Percentiles rank a stretch among this genome's conserved stretches.
These are phyloP conservation scores for Diaporthe ilicicola DNA, from an alignment of 2,329 filamentous ascomycete species.

Conservation along the genomic window DNA sequence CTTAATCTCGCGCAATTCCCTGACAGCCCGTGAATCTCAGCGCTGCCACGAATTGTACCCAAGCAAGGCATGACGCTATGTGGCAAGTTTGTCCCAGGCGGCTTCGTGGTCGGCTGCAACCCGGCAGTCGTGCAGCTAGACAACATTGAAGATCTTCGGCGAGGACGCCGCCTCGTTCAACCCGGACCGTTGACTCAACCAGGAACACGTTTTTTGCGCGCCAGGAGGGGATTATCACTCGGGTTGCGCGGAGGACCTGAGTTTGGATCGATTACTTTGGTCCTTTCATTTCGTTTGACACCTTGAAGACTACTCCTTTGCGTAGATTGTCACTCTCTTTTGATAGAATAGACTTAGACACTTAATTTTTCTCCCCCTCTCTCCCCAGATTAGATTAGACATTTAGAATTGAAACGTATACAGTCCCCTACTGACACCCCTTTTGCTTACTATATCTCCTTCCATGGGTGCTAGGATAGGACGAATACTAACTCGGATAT, in stretches of 20 bases:
- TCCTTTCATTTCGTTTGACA: not conserved
- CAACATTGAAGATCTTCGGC: not conserved
- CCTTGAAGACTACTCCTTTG: not conserved
- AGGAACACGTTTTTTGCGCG: conserved; percentile 7
- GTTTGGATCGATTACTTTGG: too few species aligned
- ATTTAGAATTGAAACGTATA: not conserved
- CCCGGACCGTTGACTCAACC: conserved; percentile 3
- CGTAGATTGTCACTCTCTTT: too few species aligned
- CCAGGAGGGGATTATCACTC: not conserved
- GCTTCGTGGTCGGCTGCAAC: not conserved
- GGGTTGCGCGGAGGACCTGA: not conserved
- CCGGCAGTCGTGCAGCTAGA: not conserved
- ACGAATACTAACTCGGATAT: too few species aligned
- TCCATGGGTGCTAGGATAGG: too few species aligned
- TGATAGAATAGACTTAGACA: too few species aligned
- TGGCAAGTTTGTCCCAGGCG: conserved; percentile 2
- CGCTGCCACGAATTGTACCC: not conserved
- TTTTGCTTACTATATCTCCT: too few species aligned
- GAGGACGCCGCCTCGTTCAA: not conserved
- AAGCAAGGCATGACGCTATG: not conserved
- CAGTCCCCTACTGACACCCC: too few species aligned
- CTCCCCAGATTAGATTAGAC: not conserved
- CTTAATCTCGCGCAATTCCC: not conserved
- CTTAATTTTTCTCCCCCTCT: too few species aligned
- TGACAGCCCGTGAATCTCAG: conserved; percentile 36